Base-by-base conservation (phyloP, 1,284 basidiomycete genomes). In the Moniliophthora roreri region DNA sequence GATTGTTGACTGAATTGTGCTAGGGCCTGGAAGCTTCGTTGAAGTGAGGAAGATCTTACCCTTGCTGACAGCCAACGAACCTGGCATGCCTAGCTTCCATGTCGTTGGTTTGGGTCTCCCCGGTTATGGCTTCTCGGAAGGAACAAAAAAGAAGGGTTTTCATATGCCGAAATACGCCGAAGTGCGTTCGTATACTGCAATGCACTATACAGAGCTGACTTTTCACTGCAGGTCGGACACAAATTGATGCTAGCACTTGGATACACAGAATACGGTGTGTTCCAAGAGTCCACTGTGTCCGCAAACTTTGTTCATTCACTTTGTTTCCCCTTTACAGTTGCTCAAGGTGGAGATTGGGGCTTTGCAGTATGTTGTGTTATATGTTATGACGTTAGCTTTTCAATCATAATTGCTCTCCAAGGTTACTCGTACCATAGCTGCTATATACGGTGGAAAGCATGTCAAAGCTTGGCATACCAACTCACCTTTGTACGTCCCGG, bases 21-120 rank as follows among this genome's bases (percentile, higher is more conserved):
- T 26, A 85, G 84, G 84, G 84, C 82, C 84, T 0, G 82, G 84
- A 37, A 70, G 73, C 51, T 84, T 84, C 59, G 60, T 80, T 26
- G 82, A 85, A 65, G 76, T 73, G 11, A 65, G 67, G 45, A 85
- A 81, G 64, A 63, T 84, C 0, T 62, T 84, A 0, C 80, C 83
- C 0, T 57, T 82, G 1, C 65, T 85, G 50, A 71, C n/a, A n/a
- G n/a, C n/a, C n/a, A n/a, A n/a, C n/a, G n/a, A 71, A 0, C 42
- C 69, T 3, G 71, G 77, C 2, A 66, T 77, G 32, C 81, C 82
- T 0, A 77, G 72, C 48, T 85, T 86, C 59, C 80, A 85, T 58
- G 79, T 84, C 21, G 78, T 84, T 0, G 76, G 77, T 0, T 57
- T 61, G 79, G 80, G 0, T n/a, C n/a, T n/a, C n/a, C n/a, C n/a